Base-by-base conservation (phyloP, 805 yeast genomes). In the Candida pseudofarinosa region DNA sequence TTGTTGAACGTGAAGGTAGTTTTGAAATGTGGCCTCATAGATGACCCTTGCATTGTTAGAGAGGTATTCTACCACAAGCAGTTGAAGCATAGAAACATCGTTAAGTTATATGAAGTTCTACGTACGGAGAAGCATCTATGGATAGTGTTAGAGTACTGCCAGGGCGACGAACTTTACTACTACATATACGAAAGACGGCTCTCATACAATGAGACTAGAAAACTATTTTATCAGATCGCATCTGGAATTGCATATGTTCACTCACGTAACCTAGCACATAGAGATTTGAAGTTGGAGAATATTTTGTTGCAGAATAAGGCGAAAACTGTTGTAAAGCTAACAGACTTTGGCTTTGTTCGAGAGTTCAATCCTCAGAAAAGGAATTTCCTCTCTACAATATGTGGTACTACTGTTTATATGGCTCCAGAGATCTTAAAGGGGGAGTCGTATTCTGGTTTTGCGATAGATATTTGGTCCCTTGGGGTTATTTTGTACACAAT, bases 381-480 rank as follows among this genome's bases (percentile, higher is more conserved):
- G 39, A 63, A 73, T 4, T 62, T 83, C 37, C 63, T 91, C 28
- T 85, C 83, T 39, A 93, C 97, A 0, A 73, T 89, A 1, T 91
- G 99, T 63, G 99, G 99, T 2, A 91, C 98, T 0, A 81, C 89
- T 1, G 95, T 88, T 3, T 91, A 91, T 59, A 90, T 91, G 96
- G 97, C 99, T 0, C 99, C 99, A 0, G 99, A 91, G 58, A 69
- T 93, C 47, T 69, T 90, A 14, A 69, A 71, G 42, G 74, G 81
- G 47, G 75, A 78, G 46, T 80, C 81, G 37, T 89, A 89, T 59
- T 80, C 81, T 34, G 98, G 97, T 0, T 75, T 79, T 49, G 82
- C 84, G 52, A 80, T 82, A 2, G 99, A 91, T 59, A 80, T 86
- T 4, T 91, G 99, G 99, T 80, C 97, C 0, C 63, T 91, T 48